phyloP scores from a whole-genome alignment of 2,329 filamentous ascomycete species.

The Dactylellina sp. region DNA sequence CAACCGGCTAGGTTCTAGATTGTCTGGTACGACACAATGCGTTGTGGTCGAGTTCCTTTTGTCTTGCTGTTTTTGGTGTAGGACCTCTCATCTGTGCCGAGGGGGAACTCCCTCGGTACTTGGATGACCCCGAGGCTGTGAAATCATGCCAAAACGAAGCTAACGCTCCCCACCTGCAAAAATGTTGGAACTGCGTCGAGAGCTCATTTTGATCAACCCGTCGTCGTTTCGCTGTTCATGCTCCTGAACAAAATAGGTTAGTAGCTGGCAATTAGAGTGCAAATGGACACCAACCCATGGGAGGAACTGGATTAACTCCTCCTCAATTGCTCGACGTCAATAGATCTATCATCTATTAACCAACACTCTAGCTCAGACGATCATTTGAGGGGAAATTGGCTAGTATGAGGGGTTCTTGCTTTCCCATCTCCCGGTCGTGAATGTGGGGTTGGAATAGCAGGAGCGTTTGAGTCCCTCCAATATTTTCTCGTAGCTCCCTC shows the following conservation, averaged over 20 bases:
- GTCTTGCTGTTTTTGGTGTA: constrained; percentile 34
- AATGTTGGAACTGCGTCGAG: constrained; percentile 53
- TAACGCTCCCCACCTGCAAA: constrained; percentile 20
- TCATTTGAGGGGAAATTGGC: constrained; percentile 36
- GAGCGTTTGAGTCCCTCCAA: constrained; percentile 46
- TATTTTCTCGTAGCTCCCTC: constrained; percentile 20
- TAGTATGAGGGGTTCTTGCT: constrained; percentile 33
- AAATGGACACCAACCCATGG: constrained; percentile 24
- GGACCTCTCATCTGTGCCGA: constrained; percentile 48
- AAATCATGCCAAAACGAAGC: constrained; percentile 33
- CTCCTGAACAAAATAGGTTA: constrained; percentile 48
- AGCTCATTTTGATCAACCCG: constrained; percentile 50
- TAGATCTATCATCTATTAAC: constrained; percentile 34
- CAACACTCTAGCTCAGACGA: constrained; percentile 45
- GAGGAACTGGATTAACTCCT: constrained; percentile 13
- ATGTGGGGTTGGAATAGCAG: constrained; percentile 41
- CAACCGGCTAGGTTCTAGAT: constrained; percentile 38
- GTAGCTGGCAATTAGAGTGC: constrained; percentile 13
- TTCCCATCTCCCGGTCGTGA: constrained; percentile 27
- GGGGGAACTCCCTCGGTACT: constrained; percentile 54
- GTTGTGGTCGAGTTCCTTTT: constrained; percentile 34
- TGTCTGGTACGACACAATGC: constrained; percentile 37
- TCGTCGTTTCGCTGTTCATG: constrained; percentile 29
- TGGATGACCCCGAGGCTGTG: constrained; percentile 35
- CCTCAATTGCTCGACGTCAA: constrained; percentile 25